phyloP scores from a whole-genome alignment of 1,139 yeast genomes.

The Wickerhamomyces sp. region DNA sequence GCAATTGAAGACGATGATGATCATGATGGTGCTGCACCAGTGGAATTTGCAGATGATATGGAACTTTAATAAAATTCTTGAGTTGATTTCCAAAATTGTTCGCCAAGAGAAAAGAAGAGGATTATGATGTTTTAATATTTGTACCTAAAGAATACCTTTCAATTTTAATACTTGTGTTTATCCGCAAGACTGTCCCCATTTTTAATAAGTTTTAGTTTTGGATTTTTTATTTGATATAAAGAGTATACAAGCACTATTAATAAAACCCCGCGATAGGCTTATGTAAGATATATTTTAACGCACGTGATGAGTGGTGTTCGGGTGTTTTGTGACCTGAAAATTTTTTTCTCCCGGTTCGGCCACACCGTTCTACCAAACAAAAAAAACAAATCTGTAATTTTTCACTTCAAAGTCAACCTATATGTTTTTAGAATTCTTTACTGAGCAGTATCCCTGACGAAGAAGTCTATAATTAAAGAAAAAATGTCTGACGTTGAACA shows the following conservation, averaged over 20 bases:
- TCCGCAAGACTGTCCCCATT: no score
- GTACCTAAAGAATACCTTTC: no score
- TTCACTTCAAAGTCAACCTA: slow-evolving; percentile 1
- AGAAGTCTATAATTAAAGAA: slow-evolving; percentile 57
- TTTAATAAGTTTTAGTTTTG: no score
- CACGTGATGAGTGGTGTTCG: slow-evolving; percentile 3
- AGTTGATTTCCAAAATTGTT: neutral
- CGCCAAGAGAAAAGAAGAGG: no score
- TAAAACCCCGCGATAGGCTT: no score
- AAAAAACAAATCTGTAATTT: slow-evolving; percentile 1
- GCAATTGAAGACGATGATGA: slow-evolving; percentile 37
- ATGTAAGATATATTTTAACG: no score
- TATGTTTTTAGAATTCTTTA: slow-evolving; percentile 27
- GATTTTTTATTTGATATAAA: no score
- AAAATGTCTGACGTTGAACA: slow-evolving; percentile 85
- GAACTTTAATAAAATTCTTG: slow-evolving; percentile 36
- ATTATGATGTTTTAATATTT: no score
- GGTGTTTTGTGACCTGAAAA: slow-evolving; percentile 5
- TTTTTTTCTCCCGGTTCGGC: slow-evolving; percentile 2
- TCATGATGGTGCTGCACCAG: slow-evolving; percentile 33
- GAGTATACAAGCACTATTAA: no score
- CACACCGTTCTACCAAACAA: neutral
- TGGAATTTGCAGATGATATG: slow-evolving; percentile 69
- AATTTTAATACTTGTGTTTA: no score
- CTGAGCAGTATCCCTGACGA: slow-evolving; percentile 87